Conservation (phyloP, 2,329 filamentous ascomycete genomes). For the Colletotrichum costaricense region DNA sequence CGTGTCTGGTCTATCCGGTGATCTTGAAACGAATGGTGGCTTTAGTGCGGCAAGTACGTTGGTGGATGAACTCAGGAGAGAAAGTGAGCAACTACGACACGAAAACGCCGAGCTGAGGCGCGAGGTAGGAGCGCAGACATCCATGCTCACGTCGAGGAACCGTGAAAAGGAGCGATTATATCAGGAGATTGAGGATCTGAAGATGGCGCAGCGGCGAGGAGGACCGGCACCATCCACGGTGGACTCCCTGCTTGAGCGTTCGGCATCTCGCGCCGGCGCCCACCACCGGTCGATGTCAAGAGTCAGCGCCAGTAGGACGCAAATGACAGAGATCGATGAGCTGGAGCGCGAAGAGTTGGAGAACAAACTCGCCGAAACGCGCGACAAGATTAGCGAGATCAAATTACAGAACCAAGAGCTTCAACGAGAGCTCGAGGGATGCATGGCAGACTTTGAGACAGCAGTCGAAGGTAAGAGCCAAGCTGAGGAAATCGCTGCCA, state of each 20-base stretch:
- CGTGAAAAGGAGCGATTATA: conserved; percentile 95
- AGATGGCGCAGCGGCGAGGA: conserved; percentile 83
- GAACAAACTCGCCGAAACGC: conserved; percentile 81
- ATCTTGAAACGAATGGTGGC: conserved; percentile 62
- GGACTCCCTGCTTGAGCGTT: conserved; percentile 94
- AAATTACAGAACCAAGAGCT: conserved; percentile 93
- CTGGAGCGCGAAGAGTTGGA: conserved; percentile 88
- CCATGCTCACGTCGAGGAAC: conserved; percentile 96
- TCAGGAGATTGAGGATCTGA: conserved; percentile 96
- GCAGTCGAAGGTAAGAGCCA: conserved; percentile 73
- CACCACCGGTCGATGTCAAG: conserved; percentile 80
- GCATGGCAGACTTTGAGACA: conserved; percentile 82
- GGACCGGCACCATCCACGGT: conserved; percentile 73
- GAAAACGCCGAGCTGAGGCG: conserved; percentile 93
- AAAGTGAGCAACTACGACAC: conserved; percentile 82
- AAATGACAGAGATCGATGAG: conserved; percentile 70
- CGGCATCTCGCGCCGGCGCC: conserved; percentile 81
- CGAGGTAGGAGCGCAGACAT: conserved; percentile 94
- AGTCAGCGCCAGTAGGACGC: conserved; percentile 76
- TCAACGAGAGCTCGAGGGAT: conserved; percentile 83
- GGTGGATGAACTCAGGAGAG: conserved; percentile 78
- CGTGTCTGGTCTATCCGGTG: conserved; percentile 60
- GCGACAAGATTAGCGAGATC: conserved; percentile 87
- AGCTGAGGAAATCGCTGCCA: conserved; percentile 66
- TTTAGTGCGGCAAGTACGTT: conserved; percentile 73